Percentiles rank a stretch among this genome's conserved stretches.
phyloP scores from a whole-genome alignment of 108 stramenopile genomes.

The Bacterosira constricta region DNA sequence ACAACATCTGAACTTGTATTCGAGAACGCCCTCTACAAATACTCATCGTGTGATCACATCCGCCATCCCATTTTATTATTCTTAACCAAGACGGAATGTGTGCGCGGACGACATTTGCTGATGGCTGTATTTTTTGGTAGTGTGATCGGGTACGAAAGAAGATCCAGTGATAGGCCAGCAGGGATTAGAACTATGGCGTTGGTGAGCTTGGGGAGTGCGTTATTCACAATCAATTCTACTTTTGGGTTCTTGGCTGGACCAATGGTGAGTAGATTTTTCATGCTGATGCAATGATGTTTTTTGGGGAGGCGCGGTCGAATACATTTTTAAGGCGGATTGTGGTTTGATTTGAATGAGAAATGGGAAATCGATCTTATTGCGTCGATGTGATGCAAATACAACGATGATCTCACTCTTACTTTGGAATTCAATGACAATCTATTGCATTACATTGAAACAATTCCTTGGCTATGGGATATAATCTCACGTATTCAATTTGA shows the following conservation, averaged over 20 bases:
- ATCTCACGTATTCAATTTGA: too few relatives aligned
- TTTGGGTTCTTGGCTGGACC: conserved; percentile 86
- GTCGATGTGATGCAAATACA: too few relatives aligned
- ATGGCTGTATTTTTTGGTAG: conserved; percentile 47
- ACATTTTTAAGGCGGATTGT: too few relatives aligned
- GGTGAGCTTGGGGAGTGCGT: conserved; percentile 83
- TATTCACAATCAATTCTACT: conserved; percentile 86
- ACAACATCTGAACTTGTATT: conserved; percentile 24
- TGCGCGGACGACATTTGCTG: conserved; percentile 38
- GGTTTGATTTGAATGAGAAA: too few relatives aligned
- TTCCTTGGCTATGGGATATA: too few relatives aligned
- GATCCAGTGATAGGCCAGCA: conserved; percentile 62
- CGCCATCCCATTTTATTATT: conserved; percentile 28
- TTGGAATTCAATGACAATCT: too few relatives aligned
- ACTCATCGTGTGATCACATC: conserved; percentile 17
- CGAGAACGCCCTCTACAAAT: conserved; percentile 24
- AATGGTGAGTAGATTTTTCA: conserved; percentile 44
- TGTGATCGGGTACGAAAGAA: conserved; percentile 60
- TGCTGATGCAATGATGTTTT: too few relatives aligned
- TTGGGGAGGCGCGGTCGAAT: too few relatives aligned
- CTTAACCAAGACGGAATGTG: conserved; percentile 42
- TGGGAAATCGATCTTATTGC: too few relatives aligned
- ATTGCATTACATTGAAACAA: too few relatives aligned
- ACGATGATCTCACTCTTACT: too few relatives aligned
- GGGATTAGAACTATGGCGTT: conserved; percentile 79